These are phyloP conservation scores for Sphaerobolus stellatus DNA, from an alignment of 1,284 basidiomycete genomes.

Conservation along the genomic window DNA sequence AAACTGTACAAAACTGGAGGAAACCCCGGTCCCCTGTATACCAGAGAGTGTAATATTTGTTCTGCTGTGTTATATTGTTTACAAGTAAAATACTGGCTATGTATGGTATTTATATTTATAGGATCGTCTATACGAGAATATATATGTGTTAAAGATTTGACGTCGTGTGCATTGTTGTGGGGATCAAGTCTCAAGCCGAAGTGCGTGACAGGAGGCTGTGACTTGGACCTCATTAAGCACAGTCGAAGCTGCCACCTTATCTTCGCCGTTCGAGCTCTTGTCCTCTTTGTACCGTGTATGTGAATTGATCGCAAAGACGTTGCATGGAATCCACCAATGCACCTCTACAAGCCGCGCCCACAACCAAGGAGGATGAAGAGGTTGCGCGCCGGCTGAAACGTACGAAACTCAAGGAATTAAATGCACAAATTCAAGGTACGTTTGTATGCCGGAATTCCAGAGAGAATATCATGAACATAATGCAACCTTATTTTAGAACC, in stretches of 20 bases:
- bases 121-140: background rate
- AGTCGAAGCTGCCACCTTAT: background rate
- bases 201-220: background rate
- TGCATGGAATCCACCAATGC: constrained; percentile 10
- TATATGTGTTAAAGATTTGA: background rate
- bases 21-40: background rate
- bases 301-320: background rate
- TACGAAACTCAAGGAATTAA: constrained; percentile 54
- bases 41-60: background rate
- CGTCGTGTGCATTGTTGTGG: background rate
- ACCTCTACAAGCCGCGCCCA: constrained; percentile 5
- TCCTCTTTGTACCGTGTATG: constrained; percentile 2
- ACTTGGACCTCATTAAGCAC: constrained; percentile 5
- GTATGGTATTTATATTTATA: background rate
- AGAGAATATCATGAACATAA: too few species aligned
- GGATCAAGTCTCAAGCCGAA: too few species aligned
- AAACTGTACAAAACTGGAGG: background rate
- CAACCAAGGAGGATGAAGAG: constrained; percentile 61
- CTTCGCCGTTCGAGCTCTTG: background rate
- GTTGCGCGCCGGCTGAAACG: constrained; percentile 54
- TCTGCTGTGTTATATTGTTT: background rate
- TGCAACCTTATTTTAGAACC: constrained; percentile 4
- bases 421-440: constrained; percentile 51
- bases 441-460: constrained; percentile 8
- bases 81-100: background rate